phyloP scores from a whole-genome alignment of 1,284 basidiomycete genomes.

The Mycosarcoma mackinlayi region DNA sequence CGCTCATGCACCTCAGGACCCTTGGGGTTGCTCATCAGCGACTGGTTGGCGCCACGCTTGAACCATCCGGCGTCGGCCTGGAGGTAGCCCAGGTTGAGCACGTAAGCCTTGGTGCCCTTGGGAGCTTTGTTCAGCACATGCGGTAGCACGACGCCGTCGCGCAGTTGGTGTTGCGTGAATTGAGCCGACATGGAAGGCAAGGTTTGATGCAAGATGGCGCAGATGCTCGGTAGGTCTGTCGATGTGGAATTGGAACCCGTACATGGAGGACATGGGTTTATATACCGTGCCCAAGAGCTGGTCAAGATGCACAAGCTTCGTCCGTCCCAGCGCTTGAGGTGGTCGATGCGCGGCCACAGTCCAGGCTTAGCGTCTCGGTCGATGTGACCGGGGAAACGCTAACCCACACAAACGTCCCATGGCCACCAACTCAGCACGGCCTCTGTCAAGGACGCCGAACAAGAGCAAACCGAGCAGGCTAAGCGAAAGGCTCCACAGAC shows the following conservation, averaged over 20 bases:
- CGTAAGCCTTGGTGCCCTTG: conserved; percentile 60
- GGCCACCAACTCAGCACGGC: too few species aligned
- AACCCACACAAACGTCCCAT: too few species aligned
- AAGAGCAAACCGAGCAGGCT: neutral
- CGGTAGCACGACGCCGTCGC: conserved; percentile 51
- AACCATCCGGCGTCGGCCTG: conserved; percentile 63
- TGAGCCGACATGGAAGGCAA: conserved; percentile 22
- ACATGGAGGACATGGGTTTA: too few species aligned
- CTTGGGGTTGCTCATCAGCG: conserved; percentile 41
- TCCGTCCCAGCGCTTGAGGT: too few species aligned
- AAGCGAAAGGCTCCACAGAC: neutral
- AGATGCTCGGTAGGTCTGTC: neutral
- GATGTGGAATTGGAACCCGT: too few species aligned
- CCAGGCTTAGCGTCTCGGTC: too few species aligned
- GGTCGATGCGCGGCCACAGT: too few species aligned
- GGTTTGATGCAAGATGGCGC: neutral
- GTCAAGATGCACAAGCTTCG: too few species aligned
- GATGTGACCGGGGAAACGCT: too few species aligned
- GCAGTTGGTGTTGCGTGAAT: conserved; percentile 46
- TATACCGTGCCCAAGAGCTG: too few species aligned
- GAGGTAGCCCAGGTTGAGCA: conserved; percentile 63
- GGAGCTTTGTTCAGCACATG: conserved; percentile 55
- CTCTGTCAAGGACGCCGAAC: too few species aligned
- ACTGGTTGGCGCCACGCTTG: conserved; percentile 60
- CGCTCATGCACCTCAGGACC: conserved; percentile 44